These are phyloP conservation scores for Iris macrosiphon DNA, from an alignment of 106 monocot genomes.

Conservation along the genomic window DNA sequence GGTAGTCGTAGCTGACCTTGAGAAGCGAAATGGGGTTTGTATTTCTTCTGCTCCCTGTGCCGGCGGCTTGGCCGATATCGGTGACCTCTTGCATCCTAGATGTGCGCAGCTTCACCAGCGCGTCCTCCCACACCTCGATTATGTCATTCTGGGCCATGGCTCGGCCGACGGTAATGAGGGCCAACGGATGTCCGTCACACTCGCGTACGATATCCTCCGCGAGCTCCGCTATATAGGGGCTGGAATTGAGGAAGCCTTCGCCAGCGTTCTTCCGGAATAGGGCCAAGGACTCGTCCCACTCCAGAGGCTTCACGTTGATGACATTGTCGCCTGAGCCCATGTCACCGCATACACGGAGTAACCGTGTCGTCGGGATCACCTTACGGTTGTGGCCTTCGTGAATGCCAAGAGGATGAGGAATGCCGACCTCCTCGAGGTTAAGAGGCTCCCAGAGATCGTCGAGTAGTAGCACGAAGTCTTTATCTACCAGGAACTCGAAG, in stretches of 20 bases:
- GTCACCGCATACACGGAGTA: constrained; percentile 10
- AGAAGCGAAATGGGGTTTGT: background rate
- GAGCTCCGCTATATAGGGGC: constrained; percentile 1
- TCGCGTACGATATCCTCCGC: constrained; percentile 14
- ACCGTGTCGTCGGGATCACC: constrained; percentile 22
- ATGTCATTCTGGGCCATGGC: no score
- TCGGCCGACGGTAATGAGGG: constrained; percentile 15
- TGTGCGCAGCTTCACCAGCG: no score
- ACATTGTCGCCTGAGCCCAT: constrained; percentile 15
- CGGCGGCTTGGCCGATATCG: no score
- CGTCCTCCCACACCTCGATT: no score
- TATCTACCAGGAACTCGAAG: constrained; percentile 16
- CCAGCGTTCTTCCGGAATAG: constrained; percentile 29
- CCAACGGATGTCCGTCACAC: constrained; percentile 28
- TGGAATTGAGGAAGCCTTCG: background rate
- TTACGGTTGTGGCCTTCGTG: constrained; percentile 4
- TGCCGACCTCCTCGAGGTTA: constrained; percentile 15
- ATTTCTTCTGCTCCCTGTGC: background rate
- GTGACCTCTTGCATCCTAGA: no score
- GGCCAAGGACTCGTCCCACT: constrained; percentile 6
- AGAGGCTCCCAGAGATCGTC: constrained; percentile 28
- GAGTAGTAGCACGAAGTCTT: constrained; percentile 16
- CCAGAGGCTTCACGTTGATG: constrained; percentile 20
- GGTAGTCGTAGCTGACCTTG: constrained; percentile 20
- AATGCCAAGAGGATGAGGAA: background rate